Evolutionary conservation across 1,284 basidiomycete species (phyloP).

Genomic region (Boletus smithii): DNA sequence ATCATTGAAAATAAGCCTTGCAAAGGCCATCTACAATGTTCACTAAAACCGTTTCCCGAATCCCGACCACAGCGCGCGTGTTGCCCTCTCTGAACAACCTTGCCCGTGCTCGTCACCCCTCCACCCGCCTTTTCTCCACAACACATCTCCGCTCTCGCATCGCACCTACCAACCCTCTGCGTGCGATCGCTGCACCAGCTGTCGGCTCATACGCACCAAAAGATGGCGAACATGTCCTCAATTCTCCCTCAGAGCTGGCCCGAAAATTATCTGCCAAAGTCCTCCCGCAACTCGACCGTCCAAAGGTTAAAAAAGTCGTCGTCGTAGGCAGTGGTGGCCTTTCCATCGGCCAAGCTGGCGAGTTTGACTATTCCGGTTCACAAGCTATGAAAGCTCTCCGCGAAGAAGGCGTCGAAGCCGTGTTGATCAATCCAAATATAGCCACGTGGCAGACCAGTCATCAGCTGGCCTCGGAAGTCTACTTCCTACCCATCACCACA

Average conservation of each 20-base stretch:
- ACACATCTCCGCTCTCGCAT: constrained; percentile 30
- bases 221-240: constrained; percentile 80
- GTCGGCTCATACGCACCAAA: constrained; percentile 69
- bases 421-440: constrained; percentile 97
- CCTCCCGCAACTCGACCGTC: constrained; percentile 79
- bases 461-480: constrained; percentile 93
- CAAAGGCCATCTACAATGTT: background rate
- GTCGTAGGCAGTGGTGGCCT: constrained; percentile 97
- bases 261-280: constrained; percentile 89
- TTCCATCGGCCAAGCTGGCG: constrained; percentile 97
- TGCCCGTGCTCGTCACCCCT: constrained; percentile 16
- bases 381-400: constrained; percentile 98
- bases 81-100: constrained; percentile 17
- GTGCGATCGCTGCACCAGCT: constrained; percentile 75
- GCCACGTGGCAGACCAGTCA: constrained; percentile 98
- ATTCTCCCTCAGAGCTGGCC: constrained; percentile 89
- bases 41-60: background rate
- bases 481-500: constrained; percentile 95
- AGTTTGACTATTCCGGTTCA: constrained; percentile 99
- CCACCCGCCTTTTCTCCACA: constrained; percentile 34
- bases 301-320: constrained; percentile 93
- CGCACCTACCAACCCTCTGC: constrained; percentile 42
- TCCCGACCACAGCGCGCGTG: constrained; percentile 15
- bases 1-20: constrained; percentile 42
- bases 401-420: constrained; percentile 93